Evolutionary conservation across 1,284 basidiomycete genomes (phyloP), one percentile per base, ranked within the genome.

Genomic region (Chondrostereum purpureum): DNA sequence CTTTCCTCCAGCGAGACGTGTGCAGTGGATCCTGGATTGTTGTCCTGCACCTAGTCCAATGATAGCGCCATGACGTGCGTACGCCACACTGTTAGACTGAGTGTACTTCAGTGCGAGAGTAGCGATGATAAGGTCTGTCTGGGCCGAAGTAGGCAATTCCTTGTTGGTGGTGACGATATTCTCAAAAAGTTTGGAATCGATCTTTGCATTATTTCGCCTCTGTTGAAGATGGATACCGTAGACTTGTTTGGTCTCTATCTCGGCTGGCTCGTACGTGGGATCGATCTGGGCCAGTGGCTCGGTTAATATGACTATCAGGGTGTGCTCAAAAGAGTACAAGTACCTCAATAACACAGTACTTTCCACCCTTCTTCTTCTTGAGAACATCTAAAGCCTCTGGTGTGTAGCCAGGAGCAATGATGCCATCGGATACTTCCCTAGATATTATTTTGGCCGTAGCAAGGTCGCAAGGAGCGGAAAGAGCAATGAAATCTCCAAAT

Each of bases 11-110:
- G 96, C 96, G 39, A 99, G 83, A 42, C 96, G 88, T 16, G 95
- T 99, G 70, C 96, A 99, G 74, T 99, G 96, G 63, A 99, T 99
- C 46, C 95, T 90, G 6, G 93, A 97, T 66, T 99, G 96, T 65
- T 99, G 95, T 12, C 96, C 95, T 0, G 96, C 96, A 43, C 95
- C 95, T 42, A 98, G 86, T 46, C 96, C 96, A 58, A 99, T 81
- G 62, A 97, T 88, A 23, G 92, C 83, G 27, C 95, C 96, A 61
- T 85, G 86, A 58, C 88, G 86, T 1, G 95, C 92, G 66, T 98
- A 99, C 42, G 94, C 90, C 44, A 99, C 96, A 54, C 90, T 94
- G 78, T 99, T 99, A 50, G 94, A 98, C 66, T 99, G 96, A 0
- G 95, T 99, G 75, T 98, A 99, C 67, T 99, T 99, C 59, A 99